phyloP scores from a whole-genome alignment of 192 early-diverging fungal species.

The Cetraspora pellucida region DNA sequence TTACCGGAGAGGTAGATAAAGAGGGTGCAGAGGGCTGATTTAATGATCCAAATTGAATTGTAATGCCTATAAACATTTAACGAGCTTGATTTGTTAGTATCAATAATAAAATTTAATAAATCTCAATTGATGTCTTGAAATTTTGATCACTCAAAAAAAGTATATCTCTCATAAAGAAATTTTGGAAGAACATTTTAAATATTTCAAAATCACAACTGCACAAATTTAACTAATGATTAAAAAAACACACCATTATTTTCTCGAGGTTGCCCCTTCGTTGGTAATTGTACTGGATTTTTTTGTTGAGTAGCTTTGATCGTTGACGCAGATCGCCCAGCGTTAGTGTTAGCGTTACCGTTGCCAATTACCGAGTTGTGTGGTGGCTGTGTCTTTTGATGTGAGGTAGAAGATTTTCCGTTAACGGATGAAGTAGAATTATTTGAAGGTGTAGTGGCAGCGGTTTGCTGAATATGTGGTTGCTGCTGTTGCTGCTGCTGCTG shows the following conservation, averaged over 20 bases:
- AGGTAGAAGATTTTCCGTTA: constrained; percentile 26
- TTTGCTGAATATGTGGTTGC: constrained; percentile 25
- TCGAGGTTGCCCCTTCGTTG: neutral
- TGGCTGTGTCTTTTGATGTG: constrained; percentile 28
- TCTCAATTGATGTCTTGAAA: too few species aligned
- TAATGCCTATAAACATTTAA: neutral
- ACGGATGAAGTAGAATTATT: constrained; percentile 24
- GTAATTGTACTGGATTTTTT: neutral
- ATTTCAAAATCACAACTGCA: neutral
- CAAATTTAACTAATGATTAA: neutral
- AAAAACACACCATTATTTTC: neutral
- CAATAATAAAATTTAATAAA: too few species aligned
- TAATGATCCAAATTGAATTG: constrained; percentile 31
- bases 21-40: neutral
- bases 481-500: constrained; percentile 25
- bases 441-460: neutral
- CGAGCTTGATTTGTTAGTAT: neutral
- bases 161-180: neutral
- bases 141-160: too few species aligned
- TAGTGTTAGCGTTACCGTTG: constrained; percentile 26
- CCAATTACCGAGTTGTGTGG: constrained; percentile 9
- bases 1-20: neutral
- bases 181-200: neutral
- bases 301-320: neutral
- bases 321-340: neutral